Base-by-base conservation (phyloP, 148 eudicot species). In the Arbutus unedo region DNA sequence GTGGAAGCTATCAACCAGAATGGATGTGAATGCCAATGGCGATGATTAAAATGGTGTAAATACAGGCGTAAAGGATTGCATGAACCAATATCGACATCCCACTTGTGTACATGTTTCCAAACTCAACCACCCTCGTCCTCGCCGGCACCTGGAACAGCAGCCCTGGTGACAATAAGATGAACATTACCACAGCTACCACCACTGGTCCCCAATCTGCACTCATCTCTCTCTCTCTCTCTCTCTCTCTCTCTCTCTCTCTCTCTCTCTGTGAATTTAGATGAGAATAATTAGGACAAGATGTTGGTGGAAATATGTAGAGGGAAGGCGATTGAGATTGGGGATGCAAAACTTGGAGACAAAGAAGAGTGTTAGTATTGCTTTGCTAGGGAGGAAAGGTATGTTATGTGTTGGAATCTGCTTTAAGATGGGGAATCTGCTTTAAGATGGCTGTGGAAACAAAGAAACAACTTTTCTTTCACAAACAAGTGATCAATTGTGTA, bases 61-160 rank as follows among this genome's bases (percentile, higher is more conserved):
- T 54, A 77, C 79, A 55, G 38, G 38, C 14, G 41, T 31, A 77
- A 64, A 77, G 47, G 13, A 77, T 11, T 16, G 79, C 79, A 54
- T 77, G 79, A 77, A 77, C 64, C 79, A 77, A 5, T 57, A 77
- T 16, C 8, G 79, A 54, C 4, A 77, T 77, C 79, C 62, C 79
- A 41, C 79, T 77, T 10, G 79, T 77, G 64, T 77, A 41, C 79
- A 77, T 77, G 45, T 77, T 77, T 21, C 79, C 79, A 77, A 77
- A 77, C 66, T 77, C 79, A 3, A 55, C 79, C 79, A 77, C 79
- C 64, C 79, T 77, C 6, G 79, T 10, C 79, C 79, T 77, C 14
- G 79, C 66, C 4, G 79, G 79, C 47, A 77, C 47, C 48, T 77
- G 79, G 62, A 77, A 54, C 79, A 77, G 48, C n/a, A 76, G 79